Conservation (phyloP, 768 basidiomycete genomes). For the Russula emetica region DNA sequence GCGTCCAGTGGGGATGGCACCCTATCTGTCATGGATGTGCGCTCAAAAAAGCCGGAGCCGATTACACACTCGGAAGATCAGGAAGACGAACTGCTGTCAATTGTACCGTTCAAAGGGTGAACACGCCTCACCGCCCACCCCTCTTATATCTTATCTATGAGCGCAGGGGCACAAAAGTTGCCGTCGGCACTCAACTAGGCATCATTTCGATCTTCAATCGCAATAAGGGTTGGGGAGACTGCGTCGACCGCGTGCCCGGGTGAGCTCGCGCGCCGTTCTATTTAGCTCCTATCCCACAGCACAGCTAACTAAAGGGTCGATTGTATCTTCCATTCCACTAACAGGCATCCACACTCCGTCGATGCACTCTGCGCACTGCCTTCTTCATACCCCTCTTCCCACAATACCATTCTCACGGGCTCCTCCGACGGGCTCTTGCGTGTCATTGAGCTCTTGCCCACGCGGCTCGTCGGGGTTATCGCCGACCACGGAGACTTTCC, state of each 20-base stretch:
- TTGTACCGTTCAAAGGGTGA: constrained; percentile 79
- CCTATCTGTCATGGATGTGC: constrained; percentile 86
- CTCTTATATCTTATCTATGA: neutral
- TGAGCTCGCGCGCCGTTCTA: constrained; percentile 35
- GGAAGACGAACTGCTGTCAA: constrained; percentile 88
- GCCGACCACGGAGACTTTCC: constrained; percentile 92
- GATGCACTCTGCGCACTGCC: constrained; percentile 81
- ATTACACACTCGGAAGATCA: constrained; percentile 90
- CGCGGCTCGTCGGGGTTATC: constrained; percentile 84
- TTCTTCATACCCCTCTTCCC: constrained; percentile 54
- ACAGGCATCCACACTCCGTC: constrained; percentile 84
- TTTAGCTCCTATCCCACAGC: constrained; percentile 15
- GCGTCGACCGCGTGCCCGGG: constrained; percentile 88
- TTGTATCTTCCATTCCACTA: neutral
- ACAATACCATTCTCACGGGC: constrained; percentile 76
- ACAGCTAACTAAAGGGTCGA: neutral
- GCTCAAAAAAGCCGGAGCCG: constrained; percentile 73
- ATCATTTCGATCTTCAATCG: constrained; percentile 88
- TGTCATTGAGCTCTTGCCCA: constrained; percentile 83
- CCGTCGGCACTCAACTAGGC: constrained; percentile 87
- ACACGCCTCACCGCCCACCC: constrained; percentile 27
- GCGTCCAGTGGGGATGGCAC: constrained; percentile 80
- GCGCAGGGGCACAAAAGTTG: constrained; percentile 65
- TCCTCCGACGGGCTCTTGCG: constrained; percentile 90
- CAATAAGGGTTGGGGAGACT: constrained; percentile 84